Evolutionary conservation across 257 asterid species (phyloP).

Genomic region (Osmanthus fragrans): DNA sequence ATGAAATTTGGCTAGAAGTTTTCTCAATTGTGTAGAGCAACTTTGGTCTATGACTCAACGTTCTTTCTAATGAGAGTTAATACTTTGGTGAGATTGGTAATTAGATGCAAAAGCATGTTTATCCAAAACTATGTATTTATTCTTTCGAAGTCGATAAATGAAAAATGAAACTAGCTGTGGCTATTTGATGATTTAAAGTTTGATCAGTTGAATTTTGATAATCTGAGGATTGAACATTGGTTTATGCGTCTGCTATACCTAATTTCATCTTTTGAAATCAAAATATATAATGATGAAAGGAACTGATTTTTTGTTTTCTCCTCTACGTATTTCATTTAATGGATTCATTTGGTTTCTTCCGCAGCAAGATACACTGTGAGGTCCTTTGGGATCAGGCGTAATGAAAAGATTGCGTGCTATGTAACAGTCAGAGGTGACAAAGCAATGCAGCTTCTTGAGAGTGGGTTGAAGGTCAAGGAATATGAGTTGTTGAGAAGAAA

Average conservation of each 20-base stretch:
- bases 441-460: conserved; percentile 54
- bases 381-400: conserved; percentile 52
- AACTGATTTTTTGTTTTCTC: background rate
- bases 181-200: background rate
- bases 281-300: background rate
- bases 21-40: background rate
- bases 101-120: background rate
- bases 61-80: background rate
- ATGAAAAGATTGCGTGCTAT: conserved; percentile 50
- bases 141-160: background rate
- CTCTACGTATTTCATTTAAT: background rate
- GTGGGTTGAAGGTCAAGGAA: conserved; percentile 54
- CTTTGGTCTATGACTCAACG: background rate
- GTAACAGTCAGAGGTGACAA: conserved; percentile 51
- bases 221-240: background rate
- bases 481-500: conserved; percentile 47
- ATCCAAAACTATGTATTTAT: background rate
- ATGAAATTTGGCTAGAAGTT: background rate
- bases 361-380: conserved; percentile 52
- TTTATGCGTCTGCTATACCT: background rate
- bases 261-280: background rate
- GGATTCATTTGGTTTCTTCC: background rate
- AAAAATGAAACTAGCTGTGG: background rate
- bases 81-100: background rate
- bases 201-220: background rate